Evolutionary conservation across 2,329 filamentous ascomycete species (phyloP), one percentile per base, ranked within the genome.

Genomic region (Gliomastix tumulicola): DNA sequence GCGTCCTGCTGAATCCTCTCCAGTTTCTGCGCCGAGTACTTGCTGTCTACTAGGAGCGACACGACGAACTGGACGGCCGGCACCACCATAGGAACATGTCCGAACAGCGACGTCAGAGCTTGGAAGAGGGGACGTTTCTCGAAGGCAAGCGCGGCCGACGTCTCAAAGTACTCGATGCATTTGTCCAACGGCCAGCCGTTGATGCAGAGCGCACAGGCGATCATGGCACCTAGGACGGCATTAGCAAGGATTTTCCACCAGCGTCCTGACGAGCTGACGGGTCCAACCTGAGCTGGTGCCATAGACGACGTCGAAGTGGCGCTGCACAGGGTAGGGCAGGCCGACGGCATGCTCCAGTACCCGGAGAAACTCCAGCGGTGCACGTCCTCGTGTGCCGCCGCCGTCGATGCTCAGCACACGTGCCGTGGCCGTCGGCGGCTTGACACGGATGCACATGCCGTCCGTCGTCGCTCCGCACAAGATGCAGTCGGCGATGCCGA

Each of bases 261-360:
- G 35, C 13, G 27, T 27, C 6, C 12, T 27, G 7, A 16, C 15
- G 19, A 30, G 25, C 17, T 13, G 13, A 10, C 31, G 11, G n/a
- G 23, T 41, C 23, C 15, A 12, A 36, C 40, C 37, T 13, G 40
- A 42, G 27, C 40, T 42, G 10, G 40, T 42, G n/a, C 40, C 37
- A 31, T 33, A 39, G 15, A 42, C 34, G 16, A 42, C 25, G 21
- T 42, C 40, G 28, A 42, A 42, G 28, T 39, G 23, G 12, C 27
- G 31, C 27, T 39, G 37, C 21, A 42, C 27, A 6, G 40, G 31
- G 21, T 37, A 36, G 11, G 37, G 40, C n/a, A 42, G 30, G 13
- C 23, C 40, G 32, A 42, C 34, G 10, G 21, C 27, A 9, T 42
- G 23, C 32, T 42, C 25, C 15, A 42, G 32, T 12, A 38, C 21